phyloP scores from a whole-genome alignment of 176 grass and related monocot genomes.

The Cenchrus americanus region DNA sequence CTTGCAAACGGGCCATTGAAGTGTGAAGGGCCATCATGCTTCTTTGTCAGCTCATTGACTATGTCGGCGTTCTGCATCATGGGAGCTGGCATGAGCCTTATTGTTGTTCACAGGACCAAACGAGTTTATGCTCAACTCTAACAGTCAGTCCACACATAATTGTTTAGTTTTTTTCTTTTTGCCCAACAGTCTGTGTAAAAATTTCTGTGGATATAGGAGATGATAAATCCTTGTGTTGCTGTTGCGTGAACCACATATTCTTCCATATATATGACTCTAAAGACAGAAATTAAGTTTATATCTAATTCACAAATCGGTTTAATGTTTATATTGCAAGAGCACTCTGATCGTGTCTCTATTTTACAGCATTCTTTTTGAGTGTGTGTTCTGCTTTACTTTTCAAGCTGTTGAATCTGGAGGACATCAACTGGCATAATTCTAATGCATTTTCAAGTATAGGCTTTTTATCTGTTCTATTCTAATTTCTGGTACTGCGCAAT shows the following conservation, averaged over 20 bases:
- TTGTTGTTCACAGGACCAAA: conserved; percentile 71
- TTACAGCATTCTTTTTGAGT: neutral
- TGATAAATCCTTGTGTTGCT: neutral
- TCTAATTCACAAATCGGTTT: conserved; percentile 36
- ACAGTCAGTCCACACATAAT: conserved; percentile 40
- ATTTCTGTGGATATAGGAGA: neutral
- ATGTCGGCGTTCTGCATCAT: conserved; percentile 76
- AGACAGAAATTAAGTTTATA: conserved; percentile 18
- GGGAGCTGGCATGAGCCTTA: conserved; percentile 59
- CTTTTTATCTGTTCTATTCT: neutral
- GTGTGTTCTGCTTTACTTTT: neutral
- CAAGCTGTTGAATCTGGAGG: neutral
- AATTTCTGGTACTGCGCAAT: neutral
- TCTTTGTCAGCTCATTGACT: conserved; percentile 78
- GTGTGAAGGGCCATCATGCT: conserved; percentile 69
- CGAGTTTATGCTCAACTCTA: conserved; percentile 63
- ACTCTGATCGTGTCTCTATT: conserved; percentile 24
- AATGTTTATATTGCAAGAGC: conserved; percentile 13
- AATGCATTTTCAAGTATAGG: neutral
- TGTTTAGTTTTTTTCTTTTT: too few relatives aligned
- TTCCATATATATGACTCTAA: conserved; percentile 27
- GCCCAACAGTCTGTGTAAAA: neutral
- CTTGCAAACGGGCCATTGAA: conserved; percentile 53
- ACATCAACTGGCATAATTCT: neutral
- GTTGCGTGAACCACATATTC: conserved; percentile 25